phyloP scores from a whole-genome alignment of 2,329 filamentous ascomycete genomes.

The Cephalotrichum gorgonifer region DNA sequence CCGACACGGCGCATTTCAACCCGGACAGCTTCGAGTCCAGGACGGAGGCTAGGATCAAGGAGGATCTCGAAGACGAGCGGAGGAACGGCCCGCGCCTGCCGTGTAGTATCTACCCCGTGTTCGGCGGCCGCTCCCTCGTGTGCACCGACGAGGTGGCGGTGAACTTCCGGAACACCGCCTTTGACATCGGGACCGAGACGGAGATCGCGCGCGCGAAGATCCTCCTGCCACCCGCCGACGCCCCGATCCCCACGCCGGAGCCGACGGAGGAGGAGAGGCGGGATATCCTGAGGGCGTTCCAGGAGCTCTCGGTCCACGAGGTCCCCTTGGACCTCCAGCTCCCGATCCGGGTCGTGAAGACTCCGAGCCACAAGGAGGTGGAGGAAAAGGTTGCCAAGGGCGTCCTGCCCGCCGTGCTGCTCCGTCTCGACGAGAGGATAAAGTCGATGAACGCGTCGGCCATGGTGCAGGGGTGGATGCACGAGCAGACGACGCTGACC shows the following conservation, averaged over 20 bases:
- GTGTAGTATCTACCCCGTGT: slow-evolving; percentile 20
- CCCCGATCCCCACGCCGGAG: slow-evolving; percentile 3
- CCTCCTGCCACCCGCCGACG: slow-evolving; percentile 17
- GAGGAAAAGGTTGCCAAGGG: slow-evolving; percentile 16
- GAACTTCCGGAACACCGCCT: slow-evolving; percentile 24
- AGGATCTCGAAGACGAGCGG: slow-evolving; percentile 9
- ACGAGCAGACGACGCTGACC: slow-evolving; percentile 22
- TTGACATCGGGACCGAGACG: slow-evolving; percentile 24
- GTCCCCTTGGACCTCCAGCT: slow-evolving; percentile 22
- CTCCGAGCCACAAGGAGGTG: slow-evolving; percentile 16
- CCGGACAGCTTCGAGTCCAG: slow-evolving; percentile 8
- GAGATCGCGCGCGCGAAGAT: slow-evolving; percentile 24
- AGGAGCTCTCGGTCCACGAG: slow-evolving; percentile 19
- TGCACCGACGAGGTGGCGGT: slow-evolving; percentile 27
- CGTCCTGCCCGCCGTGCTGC: slow-evolving; percentile 15
- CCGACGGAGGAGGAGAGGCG: slow-evolving; percentile 6
- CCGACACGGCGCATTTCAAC: slow-evolving; percentile 25
- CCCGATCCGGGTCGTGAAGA: slow-evolving; percentile 19
- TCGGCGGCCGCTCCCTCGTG: slow-evolving; percentile 20
- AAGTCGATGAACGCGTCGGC: slow-evolving; percentile 26
- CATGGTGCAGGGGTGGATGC: slow-evolving; percentile 28
- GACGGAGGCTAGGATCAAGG: slow-evolving; percentile 2
- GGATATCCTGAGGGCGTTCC: slow-evolving; percentile 16
- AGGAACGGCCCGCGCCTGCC: slow-evolving; percentile 11
- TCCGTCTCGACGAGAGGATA: slow-evolving; percentile 20